Percentiles rank a stretch among this genome's conserved stretches.
These are phyloP conservation scores for Flagelloscypha sp. DNA, from an alignment of 768 basidiomycete genomes.

Conservation along the genomic window DNA sequence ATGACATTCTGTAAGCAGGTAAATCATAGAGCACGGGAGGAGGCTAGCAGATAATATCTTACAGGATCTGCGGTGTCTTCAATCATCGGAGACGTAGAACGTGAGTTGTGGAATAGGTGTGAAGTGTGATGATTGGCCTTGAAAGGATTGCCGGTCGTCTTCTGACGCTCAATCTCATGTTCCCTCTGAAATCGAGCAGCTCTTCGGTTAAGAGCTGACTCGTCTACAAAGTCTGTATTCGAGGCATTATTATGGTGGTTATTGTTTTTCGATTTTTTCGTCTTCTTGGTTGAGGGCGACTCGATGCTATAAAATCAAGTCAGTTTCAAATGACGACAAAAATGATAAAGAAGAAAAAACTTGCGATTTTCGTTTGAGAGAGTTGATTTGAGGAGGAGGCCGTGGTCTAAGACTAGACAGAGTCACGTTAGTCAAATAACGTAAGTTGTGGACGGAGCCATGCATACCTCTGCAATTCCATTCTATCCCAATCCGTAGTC, in stretches of 20 bases:
- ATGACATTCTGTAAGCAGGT: slow-evolving; percentile 67
- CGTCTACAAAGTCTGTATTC: slow-evolving; percentile 51
- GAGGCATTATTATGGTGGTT: slow-evolving; percentile 30
- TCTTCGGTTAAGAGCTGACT: slow-evolving; percentile 62
- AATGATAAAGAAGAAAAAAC: slow-evolving; percentile 12
- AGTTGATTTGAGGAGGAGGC: slow-evolving; percentile 40
- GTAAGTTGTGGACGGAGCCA: slow-evolving; percentile 4
- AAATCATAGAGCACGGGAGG: slow-evolving; percentile 9
- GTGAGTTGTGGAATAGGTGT: slow-evolving; percentile 47
- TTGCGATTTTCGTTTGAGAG: slow-evolving; percentile 67
- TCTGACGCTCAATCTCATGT: slow-evolving; percentile 77
- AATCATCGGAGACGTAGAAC: slow-evolving; percentile 41
- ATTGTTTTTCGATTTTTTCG: slow-evolving; percentile 55
- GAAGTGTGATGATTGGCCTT: slow-evolving; percentile 41
- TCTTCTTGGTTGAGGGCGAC: slow-evolving; percentile 38
- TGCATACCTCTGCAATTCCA: slow-evolving; percentile 78
- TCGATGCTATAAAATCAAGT: slow-evolving; percentile 23
- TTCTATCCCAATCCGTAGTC: slow-evolving; percentile 89
- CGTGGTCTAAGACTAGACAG: slow-evolving; percentile 49
- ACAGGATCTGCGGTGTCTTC: slow-evolving; percentile 54
- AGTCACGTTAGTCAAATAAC: slow-evolving; percentile 14
- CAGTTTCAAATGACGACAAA: slow-evolving; percentile 16
- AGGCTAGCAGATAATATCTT: slow-evolving; percentile 39
- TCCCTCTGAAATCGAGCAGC: slow-evolving; percentile 89
- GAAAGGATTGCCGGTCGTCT: slow-evolving; percentile 31